A percentile compares a stretch with the other conserved stretches of the same genome.
These are phyloP conservation scores for Aspergillus aculeatinus DNA, from an alignment of 2,329 filamentous ascomycete genomes.

Conservation along the genomic window DNA sequence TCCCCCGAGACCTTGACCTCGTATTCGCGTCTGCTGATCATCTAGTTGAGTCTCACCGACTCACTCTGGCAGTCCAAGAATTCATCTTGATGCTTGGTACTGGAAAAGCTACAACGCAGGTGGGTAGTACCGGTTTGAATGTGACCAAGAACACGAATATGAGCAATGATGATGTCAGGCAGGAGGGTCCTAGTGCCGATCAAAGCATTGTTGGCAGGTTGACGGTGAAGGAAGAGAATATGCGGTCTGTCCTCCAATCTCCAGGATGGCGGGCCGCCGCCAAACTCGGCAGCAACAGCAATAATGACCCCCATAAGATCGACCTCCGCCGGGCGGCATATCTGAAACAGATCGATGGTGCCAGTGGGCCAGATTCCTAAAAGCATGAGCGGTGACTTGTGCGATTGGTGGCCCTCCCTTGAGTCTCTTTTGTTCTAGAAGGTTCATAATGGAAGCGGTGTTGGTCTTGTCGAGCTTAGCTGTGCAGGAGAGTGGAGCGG, in stretches of 20 bases:
- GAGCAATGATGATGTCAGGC: background rate
- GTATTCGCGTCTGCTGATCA: background rate
- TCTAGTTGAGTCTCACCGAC: background rate
- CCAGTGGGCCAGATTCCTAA: background rate
- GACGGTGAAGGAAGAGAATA: background rate
- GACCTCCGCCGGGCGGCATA: background rate
- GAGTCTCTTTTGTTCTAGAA: background rate
- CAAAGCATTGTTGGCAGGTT: background rate
- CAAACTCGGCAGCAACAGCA: background rate
- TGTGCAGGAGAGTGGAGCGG: background rate
- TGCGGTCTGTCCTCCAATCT: background rate
- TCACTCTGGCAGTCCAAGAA: background rate
- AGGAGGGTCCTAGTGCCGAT: background rate
- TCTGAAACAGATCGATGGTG: slow-evolving; percentile 6
- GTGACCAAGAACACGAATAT: background rate
- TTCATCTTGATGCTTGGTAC: background rate
- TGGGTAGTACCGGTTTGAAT: background rate
- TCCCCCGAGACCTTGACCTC: background rate
- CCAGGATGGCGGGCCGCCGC: background rate
- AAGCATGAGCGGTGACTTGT: background rate
- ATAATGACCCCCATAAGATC: background rate
- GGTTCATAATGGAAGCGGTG: background rate
- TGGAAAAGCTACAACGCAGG: background rate
- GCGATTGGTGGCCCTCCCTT: background rate
- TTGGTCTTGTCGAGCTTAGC: background rate